Evolutionary conservation across 1,284 basidiomycete genomes (phyloP), one percentile per base, ranked within the genome.

Genomic region (Termitomyces sp.): DNA sequence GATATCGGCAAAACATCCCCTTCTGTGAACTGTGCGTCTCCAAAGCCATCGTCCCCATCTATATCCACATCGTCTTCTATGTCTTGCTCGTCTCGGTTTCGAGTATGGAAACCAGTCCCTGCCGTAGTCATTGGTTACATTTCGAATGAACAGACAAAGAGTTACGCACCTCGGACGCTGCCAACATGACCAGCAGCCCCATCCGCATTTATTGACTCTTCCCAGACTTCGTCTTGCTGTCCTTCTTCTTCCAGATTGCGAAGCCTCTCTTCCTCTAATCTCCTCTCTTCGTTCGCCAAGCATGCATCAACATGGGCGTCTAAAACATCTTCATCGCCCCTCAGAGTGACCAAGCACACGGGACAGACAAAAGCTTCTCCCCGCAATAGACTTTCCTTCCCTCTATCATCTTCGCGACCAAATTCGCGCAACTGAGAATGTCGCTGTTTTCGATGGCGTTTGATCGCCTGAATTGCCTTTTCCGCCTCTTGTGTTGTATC

Each of bases 221-320:
- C 69, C 68, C 69, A 72, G 28, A 58, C 52, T 41, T 69, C 69
- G 39, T 68, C 67, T 30, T 67, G 71, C 46, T 66, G 65, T 44
- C 61, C 65, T 42, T 65, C 65, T 38, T 62, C 61, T 42, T 63
- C 61, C 37, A 67, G 60, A 46, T 68, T 68, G 18, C 68, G 66
- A 52, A 63, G 57, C 42, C 67, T 68, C 40, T 76, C 72, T 52
- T 75, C 72, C 61, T 78, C 77, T 39, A 70, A 61, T 54, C 71
- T 69, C 44, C 74, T 65, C 50, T 64, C 70, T 62, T 81, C 77
- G 59, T 86, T 72, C 9, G 79, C 80, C 45, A 91, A 64, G 64
- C 88, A 91, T 6, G 85, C 74, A 60, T 91, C 85, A 31, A 91
- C 79, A 66, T 91, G 88, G 14, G 86, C 87, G 60, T 87, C 81